Evolutionary conservation across 176 grass and related monocot genomes (phyloP).

Genomic region (Calamus simplicifolius): DNA sequence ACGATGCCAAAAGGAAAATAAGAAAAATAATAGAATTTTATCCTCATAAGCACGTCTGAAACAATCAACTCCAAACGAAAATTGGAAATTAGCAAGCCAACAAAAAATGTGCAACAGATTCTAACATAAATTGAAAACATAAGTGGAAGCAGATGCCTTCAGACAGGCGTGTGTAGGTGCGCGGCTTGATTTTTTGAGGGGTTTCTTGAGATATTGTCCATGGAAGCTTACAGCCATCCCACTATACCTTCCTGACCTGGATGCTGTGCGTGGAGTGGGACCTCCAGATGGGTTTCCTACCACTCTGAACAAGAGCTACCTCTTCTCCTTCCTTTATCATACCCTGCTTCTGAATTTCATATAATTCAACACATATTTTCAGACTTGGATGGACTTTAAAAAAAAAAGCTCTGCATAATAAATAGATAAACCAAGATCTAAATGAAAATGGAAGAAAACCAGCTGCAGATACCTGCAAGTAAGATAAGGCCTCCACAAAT

Average conservation of each 20-base stretch:
- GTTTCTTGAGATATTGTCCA: too few species aligned
- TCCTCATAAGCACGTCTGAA: too few species aligned
- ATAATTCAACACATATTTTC: background rate
- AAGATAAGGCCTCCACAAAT: slow-evolving; percentile 76
- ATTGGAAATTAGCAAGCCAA: too few species aligned
- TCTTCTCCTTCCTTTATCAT: slow-evolving; percentile 67
- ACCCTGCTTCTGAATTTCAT: slow-evolving; percentile 35
- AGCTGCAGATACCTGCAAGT: slow-evolving; percentile 56
- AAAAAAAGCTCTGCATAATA: background rate
- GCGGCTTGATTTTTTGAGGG: too few species aligned
- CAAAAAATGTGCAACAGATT: too few species aligned
- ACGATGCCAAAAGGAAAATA: too few species aligned
- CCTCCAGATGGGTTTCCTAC: slow-evolving; percentile 84
- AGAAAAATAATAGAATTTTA: too few species aligned
- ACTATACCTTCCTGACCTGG: slow-evolving; percentile 65
- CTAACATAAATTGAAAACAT: too few species aligned
- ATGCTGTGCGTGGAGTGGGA: slow-evolving; percentile 78
- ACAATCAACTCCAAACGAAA: too few species aligned
- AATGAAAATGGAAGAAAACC: slow-evolving; percentile 6
- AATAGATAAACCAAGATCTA: background rate
- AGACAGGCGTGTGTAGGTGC: too few species aligned
- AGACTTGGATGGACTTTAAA: background rate
- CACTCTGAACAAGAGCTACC: slow-evolving; percentile 92
- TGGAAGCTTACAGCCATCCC: too few species aligned
- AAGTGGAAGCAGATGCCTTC: too few species aligned